Evolutionary conservation across 768 basidiomycete species (phyloP), one percentile per base, ranked within the genome.

Genomic region (Coprinopsis marcescibilis): DNA sequence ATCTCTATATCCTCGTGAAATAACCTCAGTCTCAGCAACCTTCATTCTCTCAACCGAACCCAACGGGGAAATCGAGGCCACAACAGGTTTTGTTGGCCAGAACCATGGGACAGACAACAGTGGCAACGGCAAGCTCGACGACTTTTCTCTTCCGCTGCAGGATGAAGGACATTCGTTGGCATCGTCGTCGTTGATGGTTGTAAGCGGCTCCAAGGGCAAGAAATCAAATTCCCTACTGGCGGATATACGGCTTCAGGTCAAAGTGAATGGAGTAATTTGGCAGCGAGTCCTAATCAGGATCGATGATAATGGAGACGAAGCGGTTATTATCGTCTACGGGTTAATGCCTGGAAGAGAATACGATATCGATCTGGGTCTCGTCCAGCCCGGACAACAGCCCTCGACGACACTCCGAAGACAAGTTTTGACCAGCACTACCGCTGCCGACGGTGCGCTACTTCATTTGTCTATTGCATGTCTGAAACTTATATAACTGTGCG

Each of bases 251-350:
- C 73, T 91, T 25, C 81, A 80, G 1, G 81, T 92, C 30, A 86
- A 83, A 34, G 85, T 92, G 41, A 91, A 93, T 52, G 79, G 79
- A 23, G 72, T 81, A 4, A 77, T 77, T 3, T 92, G 89, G 89
- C 79, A 83, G 57, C 72, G 82, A 42, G 85, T 89, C 19, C 77
- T 89, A 57, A 79, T 89, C 47, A 80, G 83, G 44, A 79, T 89
- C 51, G 83, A 88, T 59, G 89, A 92, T 35, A 77, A 80, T 44
- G 73, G 76, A 0, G 91, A 94, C 54, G 87, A 95, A 58, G 93
- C 90, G 0, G 80, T 94, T 46, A 89, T 96, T 43, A 88, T 95
- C 49, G 78, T 97, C 21, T 93, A 91, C 49, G 90, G 89, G 1
- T 72, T 97, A 37, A 77, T 87, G 70, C 92, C 91, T 3, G 88